Evolutionary conservation across 2,329 filamentous ascomycete species (phyloP).

Genomic region (Fusarium sp.): DNA sequence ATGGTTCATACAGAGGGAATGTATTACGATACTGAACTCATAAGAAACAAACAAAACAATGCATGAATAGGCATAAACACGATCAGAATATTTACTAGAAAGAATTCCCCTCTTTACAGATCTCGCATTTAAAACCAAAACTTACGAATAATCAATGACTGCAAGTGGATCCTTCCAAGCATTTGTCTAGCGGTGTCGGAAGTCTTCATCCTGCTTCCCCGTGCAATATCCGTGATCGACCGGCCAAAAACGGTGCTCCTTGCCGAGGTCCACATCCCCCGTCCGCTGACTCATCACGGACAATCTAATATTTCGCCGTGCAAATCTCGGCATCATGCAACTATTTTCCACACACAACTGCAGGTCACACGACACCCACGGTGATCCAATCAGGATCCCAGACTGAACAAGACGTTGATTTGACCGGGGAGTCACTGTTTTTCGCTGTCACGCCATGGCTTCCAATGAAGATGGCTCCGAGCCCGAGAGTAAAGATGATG

Average conservation of each 20-base stretch:
- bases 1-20: not conserved
- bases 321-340: slow-evolving; percentile 25
- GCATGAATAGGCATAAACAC: too few species aligned
- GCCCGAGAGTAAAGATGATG: slow-evolving; percentile 34
- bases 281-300: slow-evolving; percentile 41
- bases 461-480: slow-evolving; percentile 38
- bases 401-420: slow-evolving; percentile 6
- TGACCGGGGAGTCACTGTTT: not conserved
- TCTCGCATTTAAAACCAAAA: not conserved
- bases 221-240: slow-evolving; percentile 8
- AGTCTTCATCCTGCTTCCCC: not conserved
- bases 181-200: slow-evolving; percentile 37
- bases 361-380: slow-evolving; percentile 32
- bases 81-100: not conserved
- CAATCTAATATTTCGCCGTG: slow-evolving; percentile 14
- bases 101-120: not conserved
- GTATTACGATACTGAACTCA: not conserved
- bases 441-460: slow-evolving; percentile 23
- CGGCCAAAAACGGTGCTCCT: slow-evolving; percentile 19
- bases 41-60: not conserved
- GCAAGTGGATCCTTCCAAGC: not conserved
- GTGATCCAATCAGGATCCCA: slow-evolving; percentile 8
- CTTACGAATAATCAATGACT: not conserved
- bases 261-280: slow-evolving; percentile 19
- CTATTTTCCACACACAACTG: not conserved